Conservation (phyloP, 371 early-diverging fungal genomes). For the Haplosporangium sp. region DNA sequence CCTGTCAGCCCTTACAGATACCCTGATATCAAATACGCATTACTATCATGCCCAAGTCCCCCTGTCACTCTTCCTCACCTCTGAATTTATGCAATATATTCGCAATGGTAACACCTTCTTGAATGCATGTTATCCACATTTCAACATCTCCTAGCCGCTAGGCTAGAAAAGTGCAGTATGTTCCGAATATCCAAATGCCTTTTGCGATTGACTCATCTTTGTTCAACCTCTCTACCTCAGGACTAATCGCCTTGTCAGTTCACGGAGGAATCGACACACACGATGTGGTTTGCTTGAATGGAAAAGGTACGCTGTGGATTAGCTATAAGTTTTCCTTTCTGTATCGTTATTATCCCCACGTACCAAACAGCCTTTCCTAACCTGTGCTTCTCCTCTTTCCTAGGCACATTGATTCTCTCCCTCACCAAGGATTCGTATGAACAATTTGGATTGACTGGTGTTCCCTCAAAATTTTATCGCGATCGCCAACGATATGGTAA, state of each 20-base stretch:
- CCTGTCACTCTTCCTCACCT: constrained; percentile 32
- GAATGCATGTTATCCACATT: too few species aligned
- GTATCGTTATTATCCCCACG: background rate
- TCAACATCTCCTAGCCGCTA: too few species aligned
- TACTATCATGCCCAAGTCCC: constrained; percentile 45
- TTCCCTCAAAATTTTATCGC: constrained; percentile 54
- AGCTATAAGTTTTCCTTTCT: background rate
- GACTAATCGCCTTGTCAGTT: constrained; percentile 55
- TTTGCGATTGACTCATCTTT: background rate
- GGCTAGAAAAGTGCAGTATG: too few species aligned
- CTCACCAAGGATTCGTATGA: constrained; percentile 69
- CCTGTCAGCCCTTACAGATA: constrained; percentile 10
- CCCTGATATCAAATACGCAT: constrained; percentile 9
- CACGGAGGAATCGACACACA: constrained; percentile 64
- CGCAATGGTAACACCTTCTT: constrained; percentile 28
- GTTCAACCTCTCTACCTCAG: background rate
- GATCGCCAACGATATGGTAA: constrained; percentile 64
- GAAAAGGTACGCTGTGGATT: constrained; percentile 50
- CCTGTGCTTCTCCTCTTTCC: background rate
- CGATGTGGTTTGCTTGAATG: constrained; percentile 63
- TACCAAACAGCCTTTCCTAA: background rate
- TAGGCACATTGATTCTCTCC: constrained; percentile 61
- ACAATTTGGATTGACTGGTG: constrained; percentile 64
- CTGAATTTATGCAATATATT: constrained; percentile 38
- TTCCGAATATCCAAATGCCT: background rate